These are phyloP conservation scores for Lactarius pseudohatsudake DNA, from an alignment of 768 basidiomycete species.

Conservation along the genomic window DNA sequence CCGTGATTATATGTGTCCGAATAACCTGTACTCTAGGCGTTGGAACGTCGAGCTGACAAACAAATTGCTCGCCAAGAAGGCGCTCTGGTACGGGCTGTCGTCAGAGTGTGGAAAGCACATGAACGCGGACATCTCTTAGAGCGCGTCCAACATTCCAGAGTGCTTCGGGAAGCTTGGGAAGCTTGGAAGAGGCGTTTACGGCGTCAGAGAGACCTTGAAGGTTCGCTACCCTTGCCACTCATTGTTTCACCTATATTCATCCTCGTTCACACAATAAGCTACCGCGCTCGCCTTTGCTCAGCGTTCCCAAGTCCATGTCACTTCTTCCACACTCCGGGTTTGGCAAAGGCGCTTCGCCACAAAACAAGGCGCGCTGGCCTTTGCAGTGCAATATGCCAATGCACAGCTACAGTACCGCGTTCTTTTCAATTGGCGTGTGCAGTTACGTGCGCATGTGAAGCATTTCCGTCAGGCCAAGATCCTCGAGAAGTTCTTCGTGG, in stretches of 20 bases:
- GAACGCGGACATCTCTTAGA: slow-evolving; percentile 61
- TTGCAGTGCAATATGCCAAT: slow-evolving; percentile 52
- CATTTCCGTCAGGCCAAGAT: slow-evolving; percentile 53
- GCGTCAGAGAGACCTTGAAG: slow-evolving; percentile 44
- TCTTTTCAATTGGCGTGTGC: slow-evolving; percentile 56
- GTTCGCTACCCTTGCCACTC: slow-evolving; percentile 36
- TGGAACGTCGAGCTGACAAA: slow-evolving; percentile 57
- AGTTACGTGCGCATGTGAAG: slow-evolving; percentile 50
- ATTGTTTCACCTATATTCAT: neutral
- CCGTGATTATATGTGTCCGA: neutral
- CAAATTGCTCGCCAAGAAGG: slow-evolving; percentile 57
- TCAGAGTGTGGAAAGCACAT: slow-evolving; percentile 66
- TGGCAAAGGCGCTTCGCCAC: slow-evolving; percentile 48
- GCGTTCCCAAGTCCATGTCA: slow-evolving; percentile 44
- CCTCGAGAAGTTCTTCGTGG: slow-evolving; percentile 51
- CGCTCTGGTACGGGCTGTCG: slow-evolving; percentile 56
- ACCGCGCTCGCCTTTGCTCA: slow-evolving; percentile 49
- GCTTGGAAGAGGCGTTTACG: slow-evolving; percentile 52
- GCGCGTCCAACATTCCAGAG: slow-evolving; percentile 47
- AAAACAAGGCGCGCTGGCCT: slow-evolving; percentile 47
- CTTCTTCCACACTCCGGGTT: slow-evolving; percentile 40
- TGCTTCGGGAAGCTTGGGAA: slow-evolving; percentile 47
- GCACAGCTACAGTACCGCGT: slow-evolving; percentile 41
- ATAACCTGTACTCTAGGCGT: slow-evolving; percentile 40
- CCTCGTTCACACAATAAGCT: neutral